A percentile compares a stretch with the other conserved stretches of the same genome.
These are phyloP conservation scores for Boletellus ananas DNA, from an alignment of 768 basidiomycete genomes.

Conservation along the genomic window DNA sequence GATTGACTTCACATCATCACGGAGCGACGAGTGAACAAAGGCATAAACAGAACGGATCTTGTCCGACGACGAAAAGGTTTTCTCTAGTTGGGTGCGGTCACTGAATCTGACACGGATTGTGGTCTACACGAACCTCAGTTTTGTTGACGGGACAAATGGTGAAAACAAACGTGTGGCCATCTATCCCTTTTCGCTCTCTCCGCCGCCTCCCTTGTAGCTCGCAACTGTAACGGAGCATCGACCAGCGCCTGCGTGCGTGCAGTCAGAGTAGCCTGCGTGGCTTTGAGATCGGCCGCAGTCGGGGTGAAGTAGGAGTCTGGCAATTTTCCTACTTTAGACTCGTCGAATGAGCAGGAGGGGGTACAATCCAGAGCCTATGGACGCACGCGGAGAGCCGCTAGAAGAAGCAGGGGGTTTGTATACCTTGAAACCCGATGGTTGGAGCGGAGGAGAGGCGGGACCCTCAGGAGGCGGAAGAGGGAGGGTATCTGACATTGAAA, in stretches of 20 bases:
- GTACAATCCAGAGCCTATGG: background rate
- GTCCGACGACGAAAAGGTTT: conserved; percentile 67
- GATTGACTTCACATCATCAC: conserved; percentile 71
- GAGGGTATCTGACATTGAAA: conserved; percentile 27
- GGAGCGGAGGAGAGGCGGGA: background rate
- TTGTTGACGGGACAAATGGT: background rate
- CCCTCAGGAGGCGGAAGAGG: conserved; percentile 1
- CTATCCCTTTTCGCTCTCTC: conserved; percentile 56
- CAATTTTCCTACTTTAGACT: conserved; percentile 40
- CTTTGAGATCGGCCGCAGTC: conserved; percentile 65
- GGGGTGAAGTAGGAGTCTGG: conserved; percentile 76
- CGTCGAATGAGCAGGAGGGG: conserved; percentile 1
- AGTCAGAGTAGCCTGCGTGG: conserved; percentile 58
- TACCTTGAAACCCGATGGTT: conserved; percentile 41
- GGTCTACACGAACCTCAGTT: conserved; percentile 46
- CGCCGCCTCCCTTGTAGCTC: conserved; percentile 58
- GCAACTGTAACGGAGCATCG: conserved; percentile 69
- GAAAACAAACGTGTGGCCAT: conserved; percentile 62
- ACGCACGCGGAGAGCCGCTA: conserved; percentile 34
- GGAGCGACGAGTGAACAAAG: conserved; percentile 68
- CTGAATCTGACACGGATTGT: conserved; percentile 78
- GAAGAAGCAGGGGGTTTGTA: conserved; percentile 42
- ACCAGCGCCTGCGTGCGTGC: conserved; percentile 59
- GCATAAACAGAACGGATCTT: conserved; percentile 83
- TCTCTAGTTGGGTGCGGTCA: conserved; percentile 80